Percentiles rank a stretch among this genome's conserved stretches.
Evolutionary conservation across 495 filamentous ascomycete genomes (phyloP).

Genomic region (Aspergillus hancockii): DNA sequence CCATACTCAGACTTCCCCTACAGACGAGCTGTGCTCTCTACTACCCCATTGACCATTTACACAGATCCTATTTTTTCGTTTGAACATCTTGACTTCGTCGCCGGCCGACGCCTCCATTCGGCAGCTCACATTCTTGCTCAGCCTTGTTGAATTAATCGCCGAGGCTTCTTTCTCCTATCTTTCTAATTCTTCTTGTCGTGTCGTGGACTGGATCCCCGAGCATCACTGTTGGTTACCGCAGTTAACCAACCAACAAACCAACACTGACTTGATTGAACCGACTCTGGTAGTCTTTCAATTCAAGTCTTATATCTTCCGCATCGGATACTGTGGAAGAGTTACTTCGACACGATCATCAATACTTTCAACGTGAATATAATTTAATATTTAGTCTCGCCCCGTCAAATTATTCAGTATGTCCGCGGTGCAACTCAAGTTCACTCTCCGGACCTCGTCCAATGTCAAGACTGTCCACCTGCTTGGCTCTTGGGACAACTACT

Average conservation of each 20-base stretch:
- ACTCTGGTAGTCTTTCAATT: slow-evolving; percentile 29
- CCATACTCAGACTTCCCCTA: slow-evolving; percentile 20
- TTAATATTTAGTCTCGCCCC: slow-evolving; percentile 41
- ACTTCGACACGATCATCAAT: slow-evolving; percentile 17
- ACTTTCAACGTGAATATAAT: slow-evolving; percentile 23
- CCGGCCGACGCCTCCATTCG: slow-evolving; percentile 51
- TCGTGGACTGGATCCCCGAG: slow-evolving; percentile 30
- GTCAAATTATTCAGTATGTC: slow-evolving; percentile 59
- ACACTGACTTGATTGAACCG: slow-evolving; percentile 18
- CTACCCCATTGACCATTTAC: slow-evolving; percentile 23
- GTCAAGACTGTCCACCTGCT: slow-evolving; percentile 98
- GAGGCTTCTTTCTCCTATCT: slow-evolving; percentile 13
- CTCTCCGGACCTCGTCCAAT: slow-evolving; percentile 91
- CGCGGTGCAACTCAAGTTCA: slow-evolving; percentile 81
- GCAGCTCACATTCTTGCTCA: slow-evolving; percentile 40
- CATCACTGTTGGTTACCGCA: slow-evolving; percentile 2
- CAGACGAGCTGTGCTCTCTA: slow-evolving; percentile 52
- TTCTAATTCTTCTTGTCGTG: slow-evolving; percentile 23
- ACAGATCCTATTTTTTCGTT: slow-evolving; percentile 35
- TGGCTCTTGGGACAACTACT: slow-evolving; percentile 98
- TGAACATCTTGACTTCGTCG: slow-evolving; percentile 43
- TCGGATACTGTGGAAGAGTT: slow-evolving; percentile 1
- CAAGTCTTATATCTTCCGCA: slow-evolving; percentile 6
- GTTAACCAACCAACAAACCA: slow-evolving; percentile 20
- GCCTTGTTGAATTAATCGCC: slow-evolving; percentile 24